Evolutionary conservation across 164 flowering plant species (phyloP).

Genomic region (Paratinospora sagittata): DNA sequence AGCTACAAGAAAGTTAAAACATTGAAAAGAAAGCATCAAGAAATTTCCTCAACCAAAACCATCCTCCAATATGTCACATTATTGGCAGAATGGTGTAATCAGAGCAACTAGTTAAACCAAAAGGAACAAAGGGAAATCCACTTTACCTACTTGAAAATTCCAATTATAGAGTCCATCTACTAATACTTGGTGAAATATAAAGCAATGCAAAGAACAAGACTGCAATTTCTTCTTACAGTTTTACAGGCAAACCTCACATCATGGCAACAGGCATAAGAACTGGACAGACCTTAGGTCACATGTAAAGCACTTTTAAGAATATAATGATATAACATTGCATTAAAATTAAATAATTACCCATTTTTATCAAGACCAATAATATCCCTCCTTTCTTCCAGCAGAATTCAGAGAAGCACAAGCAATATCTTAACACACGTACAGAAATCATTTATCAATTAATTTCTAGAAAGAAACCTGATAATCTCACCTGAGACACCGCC

Average conservation of each 20-base stretch:
- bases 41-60: not conserved
- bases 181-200: too few relatives aligned
- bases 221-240: not conserved
- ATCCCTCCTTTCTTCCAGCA: not conserved
- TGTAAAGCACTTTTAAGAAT: not conserved
- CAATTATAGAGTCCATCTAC: not conserved
- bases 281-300: not conserved
- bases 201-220: too few relatives aligned
- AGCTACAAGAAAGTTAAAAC: not conserved
- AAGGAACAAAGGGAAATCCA: too few relatives aligned
- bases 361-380: not conserved
- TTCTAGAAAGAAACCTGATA: not conserved
- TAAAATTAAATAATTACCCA: not conserved
- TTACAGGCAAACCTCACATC: not conserved
- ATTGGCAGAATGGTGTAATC: not conserved
- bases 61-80: not conserved
- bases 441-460: not conserved
- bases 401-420: not conserved
- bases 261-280: not conserved
- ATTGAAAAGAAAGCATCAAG: not conserved
- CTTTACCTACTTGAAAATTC: not conserved
- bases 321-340: not conserved
- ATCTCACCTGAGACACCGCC: slow-evolving; percentile 75
- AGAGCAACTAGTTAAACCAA: too few relatives aligned
- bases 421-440: not conserved